Evolutionary conservation across 345 rosid species (phyloP), one percentile per base, ranked within the genome.

Genomic region (Rubroshorea leprosula): DNA sequence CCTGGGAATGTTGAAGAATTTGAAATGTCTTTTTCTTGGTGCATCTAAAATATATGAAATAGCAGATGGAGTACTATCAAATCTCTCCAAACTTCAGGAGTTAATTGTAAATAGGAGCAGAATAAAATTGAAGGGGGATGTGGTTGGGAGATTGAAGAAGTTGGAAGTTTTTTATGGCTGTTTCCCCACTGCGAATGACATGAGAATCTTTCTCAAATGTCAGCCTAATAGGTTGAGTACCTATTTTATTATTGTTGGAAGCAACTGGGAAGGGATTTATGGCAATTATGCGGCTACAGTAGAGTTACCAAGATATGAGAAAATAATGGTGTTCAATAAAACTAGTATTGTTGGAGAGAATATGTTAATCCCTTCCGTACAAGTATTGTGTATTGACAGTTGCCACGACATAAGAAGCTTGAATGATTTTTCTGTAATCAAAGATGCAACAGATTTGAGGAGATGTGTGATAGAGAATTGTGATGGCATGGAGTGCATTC

Each of bases 1-100:
- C 8, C 23, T 71, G 57, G 60, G 60, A 24, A 49, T 10, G 12
- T 23, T 70, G 23, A 43, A 23, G 21, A 70, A 70, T 35, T 70
- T 75, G 2, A 60, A 6, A 47, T 60, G 51, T 31, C 61, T 67
- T 27, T 4, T 3, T 27, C 4, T 27, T 27, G 4, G 8, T 27
- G 8, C 31, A 27, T 27, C 31, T 27, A 13, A 7, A 8, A 8
- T 7, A 7, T 14, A n/a, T n/a, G n/a, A n/a, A n/a, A n/a, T 39
- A 39, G 31, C 8, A 8, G 4, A 27, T 27, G 8, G 8, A 27
- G 8, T 27, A 27, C 31, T 27, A 27, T 8, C 31, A 27, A 27
- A 3, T 27, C 8, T 27, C 8, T 27, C 31, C 31, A 27, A 27
- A 27, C 31, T 27, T 27, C 31, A 27, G 8, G 5, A 27, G 4